phyloP scores from a whole-genome alignment of 176 grass and related monocot species.

The Triticum timopheevii region DNA sequence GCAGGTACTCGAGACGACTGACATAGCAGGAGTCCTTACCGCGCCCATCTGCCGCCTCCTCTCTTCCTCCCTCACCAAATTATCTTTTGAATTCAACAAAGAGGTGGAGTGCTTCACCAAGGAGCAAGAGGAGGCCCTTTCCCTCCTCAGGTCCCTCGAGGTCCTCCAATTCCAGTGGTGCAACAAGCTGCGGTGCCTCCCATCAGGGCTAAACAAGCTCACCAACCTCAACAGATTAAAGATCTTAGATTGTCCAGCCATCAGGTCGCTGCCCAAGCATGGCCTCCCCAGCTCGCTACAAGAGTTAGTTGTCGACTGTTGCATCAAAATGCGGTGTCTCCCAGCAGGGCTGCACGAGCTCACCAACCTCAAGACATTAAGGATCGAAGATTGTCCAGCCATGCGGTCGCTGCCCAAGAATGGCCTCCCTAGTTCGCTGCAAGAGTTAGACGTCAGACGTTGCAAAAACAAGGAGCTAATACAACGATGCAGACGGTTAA shows the following conservation, averaged over 20 bases:
- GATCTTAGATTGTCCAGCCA: rapidly evolving
- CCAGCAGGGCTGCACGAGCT: too few relatives aligned
- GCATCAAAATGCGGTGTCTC: too few relatives aligned
- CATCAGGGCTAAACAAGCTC: background rate
- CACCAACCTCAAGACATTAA: background rate
- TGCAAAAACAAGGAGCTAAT: background rate
- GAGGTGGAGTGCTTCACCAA: background rate
- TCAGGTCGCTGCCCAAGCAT: background rate
- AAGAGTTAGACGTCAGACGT: too few relatives aligned
- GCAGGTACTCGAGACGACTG: rapidly evolving
- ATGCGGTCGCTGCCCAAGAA: too few relatives aligned
- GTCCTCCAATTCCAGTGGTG: rapidly evolving
- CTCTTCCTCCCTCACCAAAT: background rate
- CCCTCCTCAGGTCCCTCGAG: conserved; percentile 19
- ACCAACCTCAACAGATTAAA: background rate
- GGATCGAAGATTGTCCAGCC: too few relatives aligned
- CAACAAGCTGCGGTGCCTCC: background rate
- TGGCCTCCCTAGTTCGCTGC: too few relatives aligned
- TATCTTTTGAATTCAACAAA: rapidly evolving
- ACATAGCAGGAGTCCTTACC: background rate
- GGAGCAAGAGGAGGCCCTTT: background rate
- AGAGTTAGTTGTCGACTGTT: rapidly evolving
- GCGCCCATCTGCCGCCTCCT: background rate
- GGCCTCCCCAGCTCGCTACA: background rate
- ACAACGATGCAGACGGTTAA: background rate